These are phyloP conservation scores for Nannochloropsis salina DNA, from an alignment of 108 stramenopile genomes.

Conservation along the genomic window DNA sequence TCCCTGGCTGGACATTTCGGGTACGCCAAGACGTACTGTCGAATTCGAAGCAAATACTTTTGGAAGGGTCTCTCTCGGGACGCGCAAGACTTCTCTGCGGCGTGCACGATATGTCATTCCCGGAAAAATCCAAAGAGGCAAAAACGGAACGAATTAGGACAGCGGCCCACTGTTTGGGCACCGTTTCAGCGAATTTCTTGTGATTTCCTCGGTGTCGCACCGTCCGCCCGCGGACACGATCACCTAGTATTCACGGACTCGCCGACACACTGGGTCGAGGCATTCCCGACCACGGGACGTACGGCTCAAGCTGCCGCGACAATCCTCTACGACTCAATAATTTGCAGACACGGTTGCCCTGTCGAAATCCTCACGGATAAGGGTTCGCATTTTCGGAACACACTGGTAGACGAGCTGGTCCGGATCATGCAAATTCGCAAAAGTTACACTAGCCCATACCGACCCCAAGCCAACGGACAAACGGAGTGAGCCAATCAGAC, in stretches of 20 bases:
- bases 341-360: background rate
- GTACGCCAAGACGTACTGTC: too few species aligned
- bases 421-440: background rate
- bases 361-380: background rate
- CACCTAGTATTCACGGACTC: background rate
- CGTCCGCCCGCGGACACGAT: background rate
- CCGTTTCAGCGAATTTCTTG: background rate
- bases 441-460: background rate
- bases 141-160: too few species aligned
- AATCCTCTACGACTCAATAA: background rate
- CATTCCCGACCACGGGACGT: background rate
- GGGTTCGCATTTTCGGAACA: background rate
- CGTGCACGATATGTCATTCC: too few species aligned
- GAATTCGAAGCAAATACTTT: too few species aligned
- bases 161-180: background rate
- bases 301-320: background rate
- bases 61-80: too few species aligned
- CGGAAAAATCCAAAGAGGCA: too few species aligned
- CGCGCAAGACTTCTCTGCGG: too few species aligned
- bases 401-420: background rate
- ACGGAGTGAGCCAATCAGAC: background rate
- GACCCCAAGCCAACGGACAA: background rate
- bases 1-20: too few species aligned
- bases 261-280: background rate
- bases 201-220: background rate